A percentile compares a stretch with the other conserved stretches of the same genome.
Evolutionary conservation across 768 basidiomycete genomes (phyloP).

Genomic region (Rhodotorula paludigena): DNA sequence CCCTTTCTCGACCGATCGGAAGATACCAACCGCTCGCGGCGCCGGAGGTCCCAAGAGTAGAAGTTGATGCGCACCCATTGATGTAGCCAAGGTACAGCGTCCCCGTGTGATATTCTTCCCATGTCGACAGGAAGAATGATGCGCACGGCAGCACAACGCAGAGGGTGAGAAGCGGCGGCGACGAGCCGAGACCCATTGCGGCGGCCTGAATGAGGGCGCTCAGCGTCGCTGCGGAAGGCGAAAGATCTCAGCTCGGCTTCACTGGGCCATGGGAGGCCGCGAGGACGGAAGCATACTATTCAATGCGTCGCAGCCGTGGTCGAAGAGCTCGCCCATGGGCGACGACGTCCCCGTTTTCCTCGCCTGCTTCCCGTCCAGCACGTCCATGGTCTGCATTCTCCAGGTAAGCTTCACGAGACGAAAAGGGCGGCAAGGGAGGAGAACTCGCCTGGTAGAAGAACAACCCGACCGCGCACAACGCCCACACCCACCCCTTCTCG

Average conservation of each 20-base stretch:
- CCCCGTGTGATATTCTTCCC: constrained; percentile 87
- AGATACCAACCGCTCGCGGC: too few relatives aligned
- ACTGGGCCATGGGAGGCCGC: too few relatives aligned
- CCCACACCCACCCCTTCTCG: constrained; percentile 71
- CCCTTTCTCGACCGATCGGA: too few relatives aligned
- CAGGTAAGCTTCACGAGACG: not conserved
- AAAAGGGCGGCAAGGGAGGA: not conserved
- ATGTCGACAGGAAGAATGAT: constrained; percentile 71
- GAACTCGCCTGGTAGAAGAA: constrained; percentile 75
- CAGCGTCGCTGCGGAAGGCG: constrained; percentile 5
- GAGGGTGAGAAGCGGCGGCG: constrained; percentile 19
- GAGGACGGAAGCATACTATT: constrained; percentile 56
- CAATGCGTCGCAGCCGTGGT: constrained; percentile 77
- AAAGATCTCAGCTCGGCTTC: too few relatives aligned
- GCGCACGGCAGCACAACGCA: constrained; percentile 28
- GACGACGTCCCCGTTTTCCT: constrained; percentile 92
- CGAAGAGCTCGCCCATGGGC: constrained; percentile 92
- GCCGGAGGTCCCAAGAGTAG: too few relatives aligned
- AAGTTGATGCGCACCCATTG: constrained; percentile 14
- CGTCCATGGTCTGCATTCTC: constrained; percentile 54
- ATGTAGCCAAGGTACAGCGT: constrained; percentile 64
- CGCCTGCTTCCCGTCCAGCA: constrained; percentile 93
- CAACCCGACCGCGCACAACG: constrained; percentile 81
- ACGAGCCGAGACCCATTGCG: constrained; percentile 26
- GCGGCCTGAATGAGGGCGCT: constrained; percentile 24